phyloP scores from a whole-genome alignment of 805 yeast genomes.

The Metschnikowia continentalis region DNA sequence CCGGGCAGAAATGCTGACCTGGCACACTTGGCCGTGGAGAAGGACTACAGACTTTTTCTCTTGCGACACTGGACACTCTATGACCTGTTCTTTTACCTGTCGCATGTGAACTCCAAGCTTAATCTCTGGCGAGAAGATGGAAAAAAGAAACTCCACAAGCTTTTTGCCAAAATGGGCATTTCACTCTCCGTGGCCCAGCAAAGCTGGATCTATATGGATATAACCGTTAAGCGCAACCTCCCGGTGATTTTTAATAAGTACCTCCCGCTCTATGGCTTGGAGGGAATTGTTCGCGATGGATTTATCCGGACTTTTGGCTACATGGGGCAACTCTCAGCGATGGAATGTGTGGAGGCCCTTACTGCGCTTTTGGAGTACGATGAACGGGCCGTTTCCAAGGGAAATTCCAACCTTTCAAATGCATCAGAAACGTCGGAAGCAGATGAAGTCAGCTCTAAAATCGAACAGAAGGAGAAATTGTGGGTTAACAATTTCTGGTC shows the following conservation, averaged over 20 bases:
- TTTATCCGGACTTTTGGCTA: conserved; percentile 84
- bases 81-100: conserved; percentile 86
- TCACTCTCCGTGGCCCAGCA: conserved; percentile 85
- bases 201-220: conserved; percentile 87
- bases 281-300: conserved; percentile 80
- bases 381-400: conserved; percentile 18
- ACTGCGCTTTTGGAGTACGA: conserved; percentile 69
- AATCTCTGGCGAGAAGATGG: conserved; percentile 92
- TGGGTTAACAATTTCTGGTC: conserved; percentile 75
- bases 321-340: conserved; percentile 82
- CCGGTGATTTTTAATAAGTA: conserved; percentile 66
- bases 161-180: conserved; percentile 96
- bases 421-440: conserved; percentile 17
- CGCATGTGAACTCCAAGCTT: conserved; percentile 82
- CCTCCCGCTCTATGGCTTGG: conserved; percentile 72
- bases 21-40: conserved; percentile 58
- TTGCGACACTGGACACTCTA: conserved; percentile 91
- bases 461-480: conserved; percentile 46
- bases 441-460: conserved; percentile 24
- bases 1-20: conserved; percentile 36
- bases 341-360: conserved; percentile 87
- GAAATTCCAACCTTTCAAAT: conserved; percentile 17
- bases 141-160: conserved; percentile 73
- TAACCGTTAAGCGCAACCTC: conserved; percentile 68
- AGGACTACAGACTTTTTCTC: conserved; percentile 81